A percentile compares a stretch with the other conserved stretches of the same genome.
phyloP scores from a whole-genome alignment of 352 stramenopile species.

The Aphanomyces stellatus region DNA sequence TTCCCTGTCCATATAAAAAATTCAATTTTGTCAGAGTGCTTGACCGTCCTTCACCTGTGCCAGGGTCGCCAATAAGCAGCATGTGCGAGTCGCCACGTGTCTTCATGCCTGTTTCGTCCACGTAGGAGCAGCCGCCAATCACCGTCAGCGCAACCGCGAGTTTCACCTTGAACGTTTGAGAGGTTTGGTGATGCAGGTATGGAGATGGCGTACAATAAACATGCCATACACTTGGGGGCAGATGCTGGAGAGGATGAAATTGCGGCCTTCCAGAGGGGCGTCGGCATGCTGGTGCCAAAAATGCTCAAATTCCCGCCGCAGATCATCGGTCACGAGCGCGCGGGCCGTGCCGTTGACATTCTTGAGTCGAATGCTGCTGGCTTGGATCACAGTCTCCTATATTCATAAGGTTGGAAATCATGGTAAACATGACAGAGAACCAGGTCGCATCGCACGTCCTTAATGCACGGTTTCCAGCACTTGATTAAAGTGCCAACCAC shows the following conservation, averaged over 20 bases:
- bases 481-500: constrained; percentile 88
- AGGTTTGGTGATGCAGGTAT: not conserved
- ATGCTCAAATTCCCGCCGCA: constrained; percentile 84
- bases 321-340: constrained; percentile 62
- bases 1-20: constrained; percentile 52
- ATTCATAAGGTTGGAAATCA: constrained; percentile 24
- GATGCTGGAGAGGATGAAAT: constrained; percentile 90
- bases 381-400: constrained; percentile 65
- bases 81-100: constrained; percentile 80
- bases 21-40: not conserved
- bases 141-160: constrained; percentile 89
- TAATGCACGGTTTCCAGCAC: constrained; percentile 82
- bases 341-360: constrained; percentile 47
- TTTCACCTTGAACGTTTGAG: constrained; percentile 59
- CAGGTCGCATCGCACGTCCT: constrained; percentile 85
- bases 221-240: constrained; percentile 94
- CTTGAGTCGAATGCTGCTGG: constrained; percentile 61
- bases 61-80: constrained; percentile 72
- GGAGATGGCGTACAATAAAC: constrained; percentile 32
- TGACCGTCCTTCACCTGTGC: constrained; percentile 24
- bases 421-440: constrained; percentile 51
- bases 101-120: constrained; percentile 61
- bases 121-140: constrained; percentile 81
- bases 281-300: constrained; percentile 75
- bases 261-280: constrained; percentile 52